phyloP scores from a whole-genome alignment of 768 basidiomycete genomes.

The Gelatoporia subvermispora region DNA sequence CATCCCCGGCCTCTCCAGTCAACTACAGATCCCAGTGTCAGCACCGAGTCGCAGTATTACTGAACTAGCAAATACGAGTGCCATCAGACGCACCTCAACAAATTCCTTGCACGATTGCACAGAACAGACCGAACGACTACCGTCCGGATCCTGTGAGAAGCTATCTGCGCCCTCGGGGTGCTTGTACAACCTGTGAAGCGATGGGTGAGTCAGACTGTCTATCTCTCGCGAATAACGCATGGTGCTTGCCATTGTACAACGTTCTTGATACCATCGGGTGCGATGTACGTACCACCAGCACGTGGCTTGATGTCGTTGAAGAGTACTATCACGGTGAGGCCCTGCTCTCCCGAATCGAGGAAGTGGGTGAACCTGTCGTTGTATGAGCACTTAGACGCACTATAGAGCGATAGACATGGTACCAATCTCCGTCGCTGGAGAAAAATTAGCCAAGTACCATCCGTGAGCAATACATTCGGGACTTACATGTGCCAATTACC shows the following conservation, averaged over 20 bases:
- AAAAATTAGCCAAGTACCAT: not conserved
- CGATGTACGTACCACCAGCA: conserved; percentile 33
- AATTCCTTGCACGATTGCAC: conserved; percentile 17
- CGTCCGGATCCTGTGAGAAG: conserved; percentile 16
- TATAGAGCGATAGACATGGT: no score
- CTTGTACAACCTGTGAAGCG: conserved; percentile 12
- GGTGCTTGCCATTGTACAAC: conserved; percentile 15
- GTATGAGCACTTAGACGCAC: not conserved
- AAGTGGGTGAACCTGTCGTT: conserved; percentile 25
- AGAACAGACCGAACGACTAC: conserved; percentile 15
- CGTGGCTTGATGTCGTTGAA: conserved; percentile 30
- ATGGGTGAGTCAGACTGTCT: not conserved
- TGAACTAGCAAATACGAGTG: not conserved
- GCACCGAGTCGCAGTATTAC: not conserved
- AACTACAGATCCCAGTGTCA: conserved; percentile 10
- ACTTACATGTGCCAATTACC: conserved; percentile 32
- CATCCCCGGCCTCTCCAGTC: conserved; percentile 34
- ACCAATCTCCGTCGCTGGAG: conserved; percentile 25
- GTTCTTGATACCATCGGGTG: conserved; percentile 29
- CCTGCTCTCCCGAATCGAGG: conserved; percentile 37
- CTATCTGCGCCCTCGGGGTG: conserved; percentile 16
- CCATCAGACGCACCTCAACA: conserved; percentile 15
- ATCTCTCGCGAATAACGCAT: not conserved
- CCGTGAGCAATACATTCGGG: not conserved
- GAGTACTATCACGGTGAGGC: conserved; percentile 29